These are phyloP conservation scores for Lanmaoa pseudosensibilis DNA, from an alignment of 768 basidiomycete species.

Conservation along the genomic window DNA sequence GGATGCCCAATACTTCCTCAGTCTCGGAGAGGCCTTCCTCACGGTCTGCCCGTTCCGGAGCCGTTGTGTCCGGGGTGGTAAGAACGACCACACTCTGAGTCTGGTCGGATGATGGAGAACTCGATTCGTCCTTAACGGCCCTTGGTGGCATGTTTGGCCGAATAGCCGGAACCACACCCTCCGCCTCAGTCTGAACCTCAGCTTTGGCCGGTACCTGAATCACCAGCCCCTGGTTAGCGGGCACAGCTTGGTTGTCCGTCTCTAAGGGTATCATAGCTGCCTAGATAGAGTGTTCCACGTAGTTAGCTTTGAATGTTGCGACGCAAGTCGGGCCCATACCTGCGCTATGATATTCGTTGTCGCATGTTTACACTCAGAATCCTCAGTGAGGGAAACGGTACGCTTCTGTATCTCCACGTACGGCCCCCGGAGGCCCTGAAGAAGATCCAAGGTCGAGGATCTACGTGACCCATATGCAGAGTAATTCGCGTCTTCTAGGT, in stretches of 20 bases:
- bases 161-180: too few species aligned
- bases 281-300: not conserved
- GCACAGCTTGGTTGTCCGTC: not conserved
- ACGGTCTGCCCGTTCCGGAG: not conserved
- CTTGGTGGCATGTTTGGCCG: not conserved
- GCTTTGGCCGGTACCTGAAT: not conserved
- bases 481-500: not conserved
- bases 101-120: not conserved
- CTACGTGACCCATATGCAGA: not conserved
- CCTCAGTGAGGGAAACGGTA: not conserved
- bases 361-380: not conserved
- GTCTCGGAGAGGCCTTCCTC: too few species aligned
- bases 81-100: not conserved
- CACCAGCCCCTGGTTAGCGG: too few species aligned
- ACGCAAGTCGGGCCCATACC: not conserved
- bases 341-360: not conserved
- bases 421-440: not conserved
- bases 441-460: not conserved
- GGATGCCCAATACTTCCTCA: too few species aligned
- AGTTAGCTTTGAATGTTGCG: not conserved
- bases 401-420: not conserved
- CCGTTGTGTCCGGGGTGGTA: not conserved
- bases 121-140: not conserved
- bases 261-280: too few species aligned
- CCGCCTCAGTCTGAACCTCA: not conserved